A percentile compares a stretch with the other conserved stretches of the same genome.
Conservation (phyloP, 495 filamentous ascomycete species). For the Immersiella caudata region DNA sequence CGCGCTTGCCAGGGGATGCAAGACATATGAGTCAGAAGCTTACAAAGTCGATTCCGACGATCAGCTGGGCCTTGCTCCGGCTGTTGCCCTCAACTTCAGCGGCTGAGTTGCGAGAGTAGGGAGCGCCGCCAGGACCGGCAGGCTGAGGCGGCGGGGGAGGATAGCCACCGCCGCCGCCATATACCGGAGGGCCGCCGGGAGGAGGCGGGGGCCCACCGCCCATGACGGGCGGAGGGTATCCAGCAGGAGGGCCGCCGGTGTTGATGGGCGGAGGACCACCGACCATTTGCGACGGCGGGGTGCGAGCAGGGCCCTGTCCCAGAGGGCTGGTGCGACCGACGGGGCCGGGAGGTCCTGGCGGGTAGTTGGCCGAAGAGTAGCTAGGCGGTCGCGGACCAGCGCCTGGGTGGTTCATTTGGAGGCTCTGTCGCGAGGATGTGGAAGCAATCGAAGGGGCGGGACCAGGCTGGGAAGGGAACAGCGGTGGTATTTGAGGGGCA, state of each 20-base stretch:
- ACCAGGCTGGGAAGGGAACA: constrained; percentile 46
- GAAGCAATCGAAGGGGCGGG: constrained; percentile 47
- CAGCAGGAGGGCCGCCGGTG: constrained; percentile 57
- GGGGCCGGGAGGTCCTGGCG: constrained; percentile 54
- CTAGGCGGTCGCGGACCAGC: constrained; percentile 69
- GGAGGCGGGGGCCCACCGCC: constrained; percentile 54
- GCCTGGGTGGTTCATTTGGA: constrained; percentile 61
- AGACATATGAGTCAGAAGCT: constrained; percentile 33
- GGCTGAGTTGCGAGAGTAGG: constrained; percentile 59
- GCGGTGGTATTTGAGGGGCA: constrained; percentile 51
- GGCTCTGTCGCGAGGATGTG: constrained; percentile 52
- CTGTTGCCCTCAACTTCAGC: constrained; percentile 87
- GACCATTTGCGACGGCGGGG: constrained; percentile 62
- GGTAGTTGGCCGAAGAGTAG: constrained; percentile 65
- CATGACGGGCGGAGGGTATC: constrained; percentile 59
- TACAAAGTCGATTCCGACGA: constrained; percentile 82
- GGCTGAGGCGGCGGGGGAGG: constrained; percentile 49
- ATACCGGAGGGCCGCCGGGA: constrained; percentile 52
- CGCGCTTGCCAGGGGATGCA: neutral
- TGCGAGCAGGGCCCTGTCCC: constrained; percentile 50
- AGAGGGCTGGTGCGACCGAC: constrained; percentile 55
- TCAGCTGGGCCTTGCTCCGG: constrained; percentile 77
- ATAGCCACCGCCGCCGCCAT: constrained; percentile 45
- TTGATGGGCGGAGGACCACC: constrained; percentile 76
- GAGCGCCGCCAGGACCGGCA: constrained; percentile 38